Percentiles rank a stretch among this genome's conserved stretches.
phyloP scores from a whole-genome alignment of 2,329 filamentous ascomycete species.

The Triangularia verruculosa region DNA sequence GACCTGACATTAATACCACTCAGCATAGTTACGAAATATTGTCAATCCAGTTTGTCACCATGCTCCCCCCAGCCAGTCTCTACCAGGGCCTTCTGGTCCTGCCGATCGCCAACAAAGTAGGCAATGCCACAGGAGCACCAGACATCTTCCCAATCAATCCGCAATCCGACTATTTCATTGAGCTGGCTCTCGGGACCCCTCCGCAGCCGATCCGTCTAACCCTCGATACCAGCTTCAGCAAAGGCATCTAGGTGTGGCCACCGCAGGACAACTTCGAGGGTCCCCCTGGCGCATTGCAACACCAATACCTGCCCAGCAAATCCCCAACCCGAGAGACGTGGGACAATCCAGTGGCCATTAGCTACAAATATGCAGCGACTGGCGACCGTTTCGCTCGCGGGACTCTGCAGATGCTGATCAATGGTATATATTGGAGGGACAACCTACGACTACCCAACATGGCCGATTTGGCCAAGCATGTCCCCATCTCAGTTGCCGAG shows the following conservation, averaged over 20 bases:
- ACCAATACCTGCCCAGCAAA: not conserved
- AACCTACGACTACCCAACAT: not conserved
- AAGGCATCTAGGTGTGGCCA: not conserved
- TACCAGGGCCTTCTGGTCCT: not conserved
- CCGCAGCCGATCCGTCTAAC: not conserved
- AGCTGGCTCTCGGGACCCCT: not conserved
- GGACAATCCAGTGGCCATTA: too few species aligned
- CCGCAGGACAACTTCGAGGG: not conserved
- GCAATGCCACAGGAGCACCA: not conserved
- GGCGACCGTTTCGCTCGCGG: not conserved
- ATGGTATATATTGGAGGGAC: not conserved
- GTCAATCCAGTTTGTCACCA: not conserved
- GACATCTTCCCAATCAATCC: not conserved
- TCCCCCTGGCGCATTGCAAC: not conserved
- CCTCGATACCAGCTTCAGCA: not conserved
- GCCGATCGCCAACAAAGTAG: not conserved
- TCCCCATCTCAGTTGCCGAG: not conserved
- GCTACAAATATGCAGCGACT: not conserved
- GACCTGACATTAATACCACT: not conserved
- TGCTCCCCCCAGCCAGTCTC: not conserved
- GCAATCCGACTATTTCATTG: not conserved
- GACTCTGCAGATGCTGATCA: not conserved
- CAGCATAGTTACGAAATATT: not conserved
- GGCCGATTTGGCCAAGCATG: not conserved
- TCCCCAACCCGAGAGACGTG: too few species aligned